Percentiles rank a stretch among this genome's conserved stretches.
Conservation (phyloP, 2,329 filamentous ascomycete genomes). For the Aspergillus tubingensis region DNA sequence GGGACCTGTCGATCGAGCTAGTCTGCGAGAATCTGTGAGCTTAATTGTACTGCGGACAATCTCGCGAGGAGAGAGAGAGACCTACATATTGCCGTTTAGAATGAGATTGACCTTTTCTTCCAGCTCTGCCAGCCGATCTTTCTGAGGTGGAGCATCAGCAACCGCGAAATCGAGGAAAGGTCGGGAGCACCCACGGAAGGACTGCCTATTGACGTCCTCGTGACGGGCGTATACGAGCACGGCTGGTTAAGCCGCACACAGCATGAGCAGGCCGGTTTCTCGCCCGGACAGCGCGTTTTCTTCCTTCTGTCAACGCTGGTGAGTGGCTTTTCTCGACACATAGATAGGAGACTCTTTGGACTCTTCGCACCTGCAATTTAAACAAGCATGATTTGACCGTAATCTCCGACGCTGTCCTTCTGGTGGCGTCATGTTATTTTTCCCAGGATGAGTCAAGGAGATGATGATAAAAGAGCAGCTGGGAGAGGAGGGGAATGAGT, state of each 20-base stretch:
- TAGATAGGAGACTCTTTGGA: background rate
- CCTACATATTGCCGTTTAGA: slow-evolving; percentile 46
- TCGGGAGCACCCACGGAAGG: slow-evolving; percentile 44
- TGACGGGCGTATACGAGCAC: slow-evolving; percentile 48
- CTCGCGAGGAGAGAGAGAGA: background rate
- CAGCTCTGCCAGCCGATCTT: slow-evolving; percentile 53
- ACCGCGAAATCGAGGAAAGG: background rate
- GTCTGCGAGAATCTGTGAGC: background rate
- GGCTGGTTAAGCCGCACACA: slow-evolving; percentile 52
- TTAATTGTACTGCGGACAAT: background rate
- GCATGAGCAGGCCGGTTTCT: slow-evolving; percentile 55
- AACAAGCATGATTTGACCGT: slow-evolving; percentile 39
- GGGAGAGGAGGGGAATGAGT: background rate
- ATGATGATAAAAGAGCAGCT: background rate
- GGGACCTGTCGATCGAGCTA: background rate
- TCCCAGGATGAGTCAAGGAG: background rate
- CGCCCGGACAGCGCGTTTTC: slow-evolving; percentile 56
- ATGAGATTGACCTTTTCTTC: slow-evolving; percentile 57
- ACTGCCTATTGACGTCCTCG: slow-evolving; percentile 42
- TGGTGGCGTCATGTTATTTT: slow-evolving; percentile 27
- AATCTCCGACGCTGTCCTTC: slow-evolving; percentile 34
- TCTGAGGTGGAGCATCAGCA: slow-evolving; percentile 35
- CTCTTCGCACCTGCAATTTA: slow-evolving; percentile 51
- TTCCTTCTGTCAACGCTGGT: slow-evolving; percentile 41
- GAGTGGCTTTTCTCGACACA: slow-evolving; percentile 12